Percentiles rank a stretch among this genome's conserved stretches.
phyloP scores from a whole-genome alignment of 208 protist species.

The Wallacemonas sp. region DNA sequence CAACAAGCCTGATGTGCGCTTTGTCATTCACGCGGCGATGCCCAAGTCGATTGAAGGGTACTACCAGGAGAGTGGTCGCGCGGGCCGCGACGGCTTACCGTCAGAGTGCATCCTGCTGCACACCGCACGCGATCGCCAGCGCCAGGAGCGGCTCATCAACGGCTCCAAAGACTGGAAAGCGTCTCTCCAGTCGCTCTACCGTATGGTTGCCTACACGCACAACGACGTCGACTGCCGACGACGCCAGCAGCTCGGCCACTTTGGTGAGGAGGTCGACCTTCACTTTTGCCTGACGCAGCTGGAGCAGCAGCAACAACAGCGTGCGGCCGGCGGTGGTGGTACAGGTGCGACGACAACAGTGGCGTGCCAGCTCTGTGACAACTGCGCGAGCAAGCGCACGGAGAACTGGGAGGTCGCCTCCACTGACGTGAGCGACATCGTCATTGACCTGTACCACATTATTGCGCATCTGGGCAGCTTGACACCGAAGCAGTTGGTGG shows the following conservation, averaged over 20 bases:
- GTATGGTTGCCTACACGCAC: conserved; percentile 79
- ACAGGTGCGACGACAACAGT: background rate
- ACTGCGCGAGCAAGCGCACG: conserved; percentile 70
- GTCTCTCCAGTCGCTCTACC: conserved; percentile 65
- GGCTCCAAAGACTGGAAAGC: conserved; percentile 78
- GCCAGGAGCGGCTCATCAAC: conserved; percentile 82
- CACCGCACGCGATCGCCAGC: conserved; percentile 58
- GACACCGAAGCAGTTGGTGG: conserved; percentile 81
- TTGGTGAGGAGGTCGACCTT: conserved; percentile 73
- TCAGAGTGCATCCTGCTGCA: conserved; percentile 85
- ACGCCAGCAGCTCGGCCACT: conserved; percentile 82
- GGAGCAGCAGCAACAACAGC: conserved; percentile 16
- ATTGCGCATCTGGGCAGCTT: conserved; percentile 65
- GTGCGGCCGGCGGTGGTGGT: background rate
- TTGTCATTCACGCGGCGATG: conserved; percentile 97
- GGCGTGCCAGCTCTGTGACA: conserved; percentile 73
- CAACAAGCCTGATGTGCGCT: conserved; percentile 98
- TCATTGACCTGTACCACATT: conserved; percentile 72
- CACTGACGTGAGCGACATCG: conserved; percentile 41
- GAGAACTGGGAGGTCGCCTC: conserved; percentile 56
- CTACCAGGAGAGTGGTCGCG: conserved; percentile 97
- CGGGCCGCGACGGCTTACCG: conserved; percentile 93
- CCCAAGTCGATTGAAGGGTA: conserved; percentile 98
- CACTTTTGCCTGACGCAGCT: conserved; percentile 71
- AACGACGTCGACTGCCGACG: conserved; percentile 89